phyloP scores from a whole-genome alignment of 2,329 filamentous ascomycete species.

The Beauveria sp. region DNA sequence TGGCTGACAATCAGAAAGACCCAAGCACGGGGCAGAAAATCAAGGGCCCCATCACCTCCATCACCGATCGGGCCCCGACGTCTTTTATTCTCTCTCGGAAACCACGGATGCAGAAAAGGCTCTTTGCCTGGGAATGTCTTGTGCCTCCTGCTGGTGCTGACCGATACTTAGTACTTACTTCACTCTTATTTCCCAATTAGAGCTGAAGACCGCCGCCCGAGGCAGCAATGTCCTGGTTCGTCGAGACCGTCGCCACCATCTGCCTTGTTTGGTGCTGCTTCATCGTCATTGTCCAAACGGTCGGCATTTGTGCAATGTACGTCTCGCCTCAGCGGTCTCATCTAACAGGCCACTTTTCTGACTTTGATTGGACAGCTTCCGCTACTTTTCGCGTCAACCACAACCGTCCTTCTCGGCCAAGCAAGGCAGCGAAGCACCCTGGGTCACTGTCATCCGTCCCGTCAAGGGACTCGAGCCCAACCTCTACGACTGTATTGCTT shows the following conservation, averaged over 20 bases:
- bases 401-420: conserved; percentile 42
- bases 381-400: conserved; percentile 43
- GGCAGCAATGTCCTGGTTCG: conserved; percentile 20
- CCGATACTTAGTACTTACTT: neutral
- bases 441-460: conserved; percentile 85
- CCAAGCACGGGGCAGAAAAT: neutral
- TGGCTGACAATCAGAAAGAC: too few relatives aligned
- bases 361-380: conserved; percentile 32
- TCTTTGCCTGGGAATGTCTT: neutral
- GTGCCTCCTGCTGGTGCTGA: neutral
- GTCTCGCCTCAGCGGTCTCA: conserved; percentile 12
- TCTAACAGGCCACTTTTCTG: neutral
- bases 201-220: conserved; percentile 4
- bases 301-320: conserved; percentile 52
- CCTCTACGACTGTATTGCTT: conserved; percentile 86
- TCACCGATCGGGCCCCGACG: neutral
- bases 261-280: conserved; percentile 46
- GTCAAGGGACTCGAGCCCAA: conserved; percentile 86
- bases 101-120: conserved; percentile 1
- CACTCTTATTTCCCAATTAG: neutral
- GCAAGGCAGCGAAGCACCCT: conserved; percentile 52
- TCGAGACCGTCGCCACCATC: conserved; percentile 35
- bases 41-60: conserved; percentile 7
- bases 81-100: neutral
- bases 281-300: conserved; percentile 45